Percentiles rank a stretch among this genome's conserved stretches.
Conservation (phyloP, 1,284 basidiomycete species). For the Pseudozyma tsukubaensis region DNA sequence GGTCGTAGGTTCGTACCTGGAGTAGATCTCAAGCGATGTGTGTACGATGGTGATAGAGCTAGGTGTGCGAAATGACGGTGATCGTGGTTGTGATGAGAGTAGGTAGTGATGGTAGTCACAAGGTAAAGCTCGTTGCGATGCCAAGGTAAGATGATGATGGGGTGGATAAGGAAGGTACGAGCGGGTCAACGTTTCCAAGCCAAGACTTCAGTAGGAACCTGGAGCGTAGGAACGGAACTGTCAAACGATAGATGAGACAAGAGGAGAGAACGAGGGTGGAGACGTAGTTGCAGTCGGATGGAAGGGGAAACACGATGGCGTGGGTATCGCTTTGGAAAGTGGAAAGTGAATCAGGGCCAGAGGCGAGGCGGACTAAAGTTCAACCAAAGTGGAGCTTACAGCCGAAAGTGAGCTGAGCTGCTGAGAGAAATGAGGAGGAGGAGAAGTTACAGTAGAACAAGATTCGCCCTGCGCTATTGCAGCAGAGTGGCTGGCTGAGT, state of each 20-base stretch:
- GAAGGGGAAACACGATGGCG: neutral
- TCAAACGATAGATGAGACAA: slow-evolving; percentile 12
- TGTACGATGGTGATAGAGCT: neutral
- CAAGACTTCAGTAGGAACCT: too few species aligned
- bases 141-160: neutral
- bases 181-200: too few species aligned
- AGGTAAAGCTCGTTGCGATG: too few species aligned
- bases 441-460: slow-evolving; percentile 29
- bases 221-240: too few species aligned
- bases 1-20: too few species aligned
- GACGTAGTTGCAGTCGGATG: slow-evolving; percentile 4
- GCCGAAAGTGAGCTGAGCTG: neutral
- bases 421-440: neutral
- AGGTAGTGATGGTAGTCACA: neutral
- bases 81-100: slow-evolving; percentile 3
- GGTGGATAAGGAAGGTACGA: slow-evolving; percentile 27
- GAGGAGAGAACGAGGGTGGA: neutral
- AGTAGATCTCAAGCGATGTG: too few species aligned
- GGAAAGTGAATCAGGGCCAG: slow-evolving; percentile 2
- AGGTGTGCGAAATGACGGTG: neutral
- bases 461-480: too few species aligned
- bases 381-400: too few species aligned
- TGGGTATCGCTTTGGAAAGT: too few species aligned
- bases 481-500: slow-evolving; percentile 18
- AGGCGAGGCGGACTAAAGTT: neutral